These are phyloP conservation scores for Vanilla planifolia DNA, from an alignment of 106 monocot species.

Conservation along the genomic window DNA sequence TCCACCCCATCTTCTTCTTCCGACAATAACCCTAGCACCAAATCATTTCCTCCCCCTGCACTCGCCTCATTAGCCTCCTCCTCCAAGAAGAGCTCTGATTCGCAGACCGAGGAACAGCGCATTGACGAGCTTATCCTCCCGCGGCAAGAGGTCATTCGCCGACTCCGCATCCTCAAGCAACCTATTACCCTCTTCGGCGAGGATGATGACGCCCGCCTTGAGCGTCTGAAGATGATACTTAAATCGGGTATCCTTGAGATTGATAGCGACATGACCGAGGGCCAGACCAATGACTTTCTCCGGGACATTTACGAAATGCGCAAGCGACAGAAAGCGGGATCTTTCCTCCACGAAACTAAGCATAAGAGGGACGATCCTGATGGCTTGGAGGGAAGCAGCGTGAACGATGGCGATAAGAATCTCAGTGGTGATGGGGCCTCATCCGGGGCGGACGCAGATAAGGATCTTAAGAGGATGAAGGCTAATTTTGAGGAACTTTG, in stretches of 20 bases:
- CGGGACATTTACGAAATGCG: conserved; percentile 89
- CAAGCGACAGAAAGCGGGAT: conserved; percentile 78
- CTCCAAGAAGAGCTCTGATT: conserved; percentile 21
- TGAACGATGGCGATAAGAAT: conserved; percentile 39
- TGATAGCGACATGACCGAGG: conserved; percentile 91
- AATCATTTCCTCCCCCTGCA: conserved; percentile 22
- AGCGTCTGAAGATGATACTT: conserved; percentile 66
- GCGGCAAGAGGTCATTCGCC: conserved; percentile 85
- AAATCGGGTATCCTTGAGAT: conserved; percentile 83
- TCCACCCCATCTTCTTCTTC: conserved; percentile 13
- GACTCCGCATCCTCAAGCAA: conserved; percentile 78
- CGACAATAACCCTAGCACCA: conserved; percentile 19
- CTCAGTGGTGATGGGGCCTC: conserved; percentile 45
- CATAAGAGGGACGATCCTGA: conserved; percentile 38
- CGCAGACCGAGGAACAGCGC: conserved; percentile 53
- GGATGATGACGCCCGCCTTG: conserved; percentile 81
- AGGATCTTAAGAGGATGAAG: conserved; percentile 73
- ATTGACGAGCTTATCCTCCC: conserved; percentile 86
- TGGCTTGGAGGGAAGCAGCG: conserved; percentile 29
- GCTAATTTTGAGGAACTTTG: conserved; percentile 78
- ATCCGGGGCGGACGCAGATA: conserved; percentile 58
- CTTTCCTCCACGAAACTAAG: conserved; percentile 21
- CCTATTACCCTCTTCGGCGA: conserved; percentile 96
- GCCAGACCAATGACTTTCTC: conserved; percentile 94
- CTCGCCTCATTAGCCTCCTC: conserved; percentile 19